Evolutionary conservation across 169 alveolate genomes (phyloP).

Genomic region (Plasmodium cynomolgi): DNA sequence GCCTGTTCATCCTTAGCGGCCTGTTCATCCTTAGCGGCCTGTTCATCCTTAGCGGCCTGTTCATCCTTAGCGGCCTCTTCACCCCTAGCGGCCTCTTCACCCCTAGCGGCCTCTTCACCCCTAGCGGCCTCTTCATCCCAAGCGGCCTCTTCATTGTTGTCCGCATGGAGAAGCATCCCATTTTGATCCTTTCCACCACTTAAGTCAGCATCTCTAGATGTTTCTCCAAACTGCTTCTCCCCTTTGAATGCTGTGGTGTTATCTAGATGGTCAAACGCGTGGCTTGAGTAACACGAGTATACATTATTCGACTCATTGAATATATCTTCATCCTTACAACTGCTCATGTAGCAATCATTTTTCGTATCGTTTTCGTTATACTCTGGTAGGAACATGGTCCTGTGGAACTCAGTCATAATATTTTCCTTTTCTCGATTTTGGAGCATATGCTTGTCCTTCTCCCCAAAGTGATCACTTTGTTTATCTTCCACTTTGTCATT

Average conservation of each 20-base stretch:
- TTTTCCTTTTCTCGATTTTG: slow-evolving; percentile 12
- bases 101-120: background rate
- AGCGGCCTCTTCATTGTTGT: background rate
- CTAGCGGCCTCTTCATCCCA: background rate
- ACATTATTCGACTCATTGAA: background rate
- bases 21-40: background rate
- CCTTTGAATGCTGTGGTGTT: background rate
- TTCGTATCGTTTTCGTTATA: background rate
- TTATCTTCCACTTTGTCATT: background rate
- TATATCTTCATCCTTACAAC: slow-evolving; percentile 15
- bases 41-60: background rate
- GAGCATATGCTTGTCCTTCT: background rate
- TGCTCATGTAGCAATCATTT: background rate
- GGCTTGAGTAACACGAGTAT: background rate
- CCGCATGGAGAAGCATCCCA: background rate
- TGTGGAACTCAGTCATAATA: background rate
- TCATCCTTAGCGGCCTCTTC: background rate
- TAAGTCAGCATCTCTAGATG: background rate
- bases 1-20: background rate
- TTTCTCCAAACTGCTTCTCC: background rate
- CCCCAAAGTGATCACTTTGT: background rate
- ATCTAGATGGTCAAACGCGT: background rate
- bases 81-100: too few relatives aligned
- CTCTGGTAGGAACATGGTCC: background rate
- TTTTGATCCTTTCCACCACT: background rate